phyloP scores from a whole-genome alignment of 139 green algal species.

The Chlamydomonas urium region DNA sequence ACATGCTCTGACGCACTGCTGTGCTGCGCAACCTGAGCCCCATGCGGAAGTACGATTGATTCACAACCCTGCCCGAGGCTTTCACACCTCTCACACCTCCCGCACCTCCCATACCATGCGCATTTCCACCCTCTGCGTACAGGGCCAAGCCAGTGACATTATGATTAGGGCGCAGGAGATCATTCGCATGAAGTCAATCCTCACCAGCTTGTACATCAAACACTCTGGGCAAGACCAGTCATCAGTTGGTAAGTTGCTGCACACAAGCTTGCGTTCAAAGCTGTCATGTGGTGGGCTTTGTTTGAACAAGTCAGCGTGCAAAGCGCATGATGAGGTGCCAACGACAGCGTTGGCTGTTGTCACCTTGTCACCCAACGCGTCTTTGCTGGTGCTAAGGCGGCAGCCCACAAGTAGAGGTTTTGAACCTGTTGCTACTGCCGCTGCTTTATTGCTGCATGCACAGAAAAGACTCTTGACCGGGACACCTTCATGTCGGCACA shows the following conservation, averaged over 20 bases:
- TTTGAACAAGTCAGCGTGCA: no score
- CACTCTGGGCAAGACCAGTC: constrained; percentile 68
- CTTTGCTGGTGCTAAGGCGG: no score
- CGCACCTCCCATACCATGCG: background rate
- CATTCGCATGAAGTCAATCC: constrained; percentile 60
- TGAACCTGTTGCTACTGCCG: background rate
- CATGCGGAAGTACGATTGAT: background rate
- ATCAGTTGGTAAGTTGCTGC: constrained; percentile 46
- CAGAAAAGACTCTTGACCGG: constrained; percentile 74
- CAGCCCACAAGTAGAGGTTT: no score
- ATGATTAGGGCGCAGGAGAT: constrained; percentile 92
- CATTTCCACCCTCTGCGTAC: background rate
- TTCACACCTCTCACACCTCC: no score
- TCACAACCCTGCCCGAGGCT: background rate
- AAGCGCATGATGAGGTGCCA: background rate
- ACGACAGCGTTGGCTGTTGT: background rate
- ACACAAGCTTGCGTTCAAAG: no score
- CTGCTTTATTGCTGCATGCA: background rate
- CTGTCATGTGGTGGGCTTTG: no score
- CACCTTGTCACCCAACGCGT: no score
- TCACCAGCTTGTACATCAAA: constrained; percentile 78
- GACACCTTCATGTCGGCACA: constrained; percentile 81
- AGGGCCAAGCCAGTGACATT: constrained; percentile 92
- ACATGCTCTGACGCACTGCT: no score
- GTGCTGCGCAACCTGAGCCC: background rate